Evolutionary conservation across 495 filamentous ascomycete genomes (phyloP).

Genomic region (Barbatosphaeria neglecta): DNA sequence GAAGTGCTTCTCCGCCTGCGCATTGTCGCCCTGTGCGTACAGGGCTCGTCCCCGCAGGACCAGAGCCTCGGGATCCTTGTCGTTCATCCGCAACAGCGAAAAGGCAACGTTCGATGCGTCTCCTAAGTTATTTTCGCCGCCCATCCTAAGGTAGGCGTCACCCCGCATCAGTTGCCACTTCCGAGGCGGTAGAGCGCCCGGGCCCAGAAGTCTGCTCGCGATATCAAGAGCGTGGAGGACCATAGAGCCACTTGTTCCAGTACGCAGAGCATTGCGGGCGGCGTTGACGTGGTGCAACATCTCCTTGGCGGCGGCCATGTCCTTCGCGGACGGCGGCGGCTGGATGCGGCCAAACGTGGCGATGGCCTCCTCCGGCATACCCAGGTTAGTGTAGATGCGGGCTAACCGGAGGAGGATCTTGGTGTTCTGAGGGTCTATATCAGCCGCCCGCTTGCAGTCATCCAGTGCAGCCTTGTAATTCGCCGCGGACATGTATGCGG

Average conservation of each 20-base stretch:
- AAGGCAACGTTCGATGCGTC: conserved; percentile 91
- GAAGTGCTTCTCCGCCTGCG: conserved; percentile 89
- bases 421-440: conserved; percentile 66
- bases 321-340: conserved; percentile 69
- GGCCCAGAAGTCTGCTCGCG: conserved; percentile 67
- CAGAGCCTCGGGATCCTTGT: conserved; percentile 83
- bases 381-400: conserved; percentile 76
- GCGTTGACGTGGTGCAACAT: conserved; percentile 77
- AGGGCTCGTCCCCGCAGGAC: conserved; percentile 78
- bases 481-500: conserved; percentile 77
- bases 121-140: conserved; percentile 72
- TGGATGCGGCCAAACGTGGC: conserved; percentile 61
- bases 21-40: conserved; percentile 87
- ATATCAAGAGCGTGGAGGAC: conserved; percentile 82
- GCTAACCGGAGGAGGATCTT: conserved; percentile 84
- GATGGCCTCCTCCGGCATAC: conserved; percentile 74
- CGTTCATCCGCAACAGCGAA: conserved; percentile 70
- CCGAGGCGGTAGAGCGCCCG: conserved; percentile 62
- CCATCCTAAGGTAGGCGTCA: conserved; percentile 92
- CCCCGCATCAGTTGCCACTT: conserved; percentile 90
- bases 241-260: conserved; percentile 75
- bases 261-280: conserved; percentile 62
- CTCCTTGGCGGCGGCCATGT: conserved; percentile 62
- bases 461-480: conserved; percentile 70
- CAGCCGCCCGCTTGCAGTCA: conserved; percentile 68